Percentiles rank a stretch among this genome's conserved stretches.
Conservation (phyloP, 192 early-diverging fungal genomes). For the Podila epicladia region DNA sequence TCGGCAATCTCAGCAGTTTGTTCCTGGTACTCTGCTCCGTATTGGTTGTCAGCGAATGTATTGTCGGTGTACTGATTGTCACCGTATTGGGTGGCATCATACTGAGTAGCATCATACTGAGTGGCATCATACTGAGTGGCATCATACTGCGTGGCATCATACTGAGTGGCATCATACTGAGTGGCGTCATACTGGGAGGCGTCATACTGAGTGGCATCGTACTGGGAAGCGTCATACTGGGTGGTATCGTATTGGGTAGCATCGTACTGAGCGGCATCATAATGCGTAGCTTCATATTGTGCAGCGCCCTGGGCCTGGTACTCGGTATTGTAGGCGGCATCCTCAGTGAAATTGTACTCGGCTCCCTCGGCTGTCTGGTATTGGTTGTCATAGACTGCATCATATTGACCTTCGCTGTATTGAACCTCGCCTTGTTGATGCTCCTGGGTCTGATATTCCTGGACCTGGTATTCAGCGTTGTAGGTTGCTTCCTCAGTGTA, state of each 20-base stretch:
- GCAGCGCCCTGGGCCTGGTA: constrained; percentile 16
- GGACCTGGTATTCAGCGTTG: constrained; percentile 15
- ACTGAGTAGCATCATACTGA: constrained; percentile 7
- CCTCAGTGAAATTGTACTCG: constrained; percentile 3
- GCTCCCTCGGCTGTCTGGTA: background rate
- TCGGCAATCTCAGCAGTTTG: constrained; percentile 17
- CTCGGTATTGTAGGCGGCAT: background rate
- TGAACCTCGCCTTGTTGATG: constrained; percentile 1
- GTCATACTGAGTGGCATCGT: constrained; percentile 10
- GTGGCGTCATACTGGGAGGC: constrained; percentile 18
- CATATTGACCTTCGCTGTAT: constrained; percentile 9
- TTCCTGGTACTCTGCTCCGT: constrained; percentile 6
- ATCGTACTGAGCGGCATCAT: background rate
- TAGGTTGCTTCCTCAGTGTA: constrained; percentile 26
- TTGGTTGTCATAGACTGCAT: constrained; percentile 10
- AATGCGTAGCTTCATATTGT: background rate
- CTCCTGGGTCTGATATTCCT: constrained; percentile 11
- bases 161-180: background rate
- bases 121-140: background rate
- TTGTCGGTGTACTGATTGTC: background rate
- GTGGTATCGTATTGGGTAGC: background rate
- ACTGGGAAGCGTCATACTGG: background rate
- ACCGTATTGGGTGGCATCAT: constrained; percentile 14
- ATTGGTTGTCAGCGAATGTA: background rate
- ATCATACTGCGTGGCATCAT: background rate